phyloP scores from a whole-genome alignment of 257 asterid species.

The Solanum rostratum region DNA sequence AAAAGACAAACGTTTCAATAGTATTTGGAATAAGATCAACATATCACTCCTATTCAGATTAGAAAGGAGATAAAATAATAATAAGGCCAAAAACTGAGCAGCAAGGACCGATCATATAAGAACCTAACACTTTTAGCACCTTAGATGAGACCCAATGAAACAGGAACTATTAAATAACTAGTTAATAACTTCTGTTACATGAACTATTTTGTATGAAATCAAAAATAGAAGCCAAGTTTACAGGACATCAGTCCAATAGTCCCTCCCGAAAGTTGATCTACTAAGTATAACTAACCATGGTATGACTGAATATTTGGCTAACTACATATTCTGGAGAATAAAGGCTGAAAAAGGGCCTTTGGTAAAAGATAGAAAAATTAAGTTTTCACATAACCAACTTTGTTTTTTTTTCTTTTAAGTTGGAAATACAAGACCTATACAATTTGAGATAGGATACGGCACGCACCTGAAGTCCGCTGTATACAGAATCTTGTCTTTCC shows the following conservation, averaged over 20 bases:
- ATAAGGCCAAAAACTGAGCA: background rate
- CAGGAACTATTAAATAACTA: background rate
- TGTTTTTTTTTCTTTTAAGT: background rate
- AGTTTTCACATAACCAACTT: background rate
- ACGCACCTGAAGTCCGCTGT: constrained; percentile 76
- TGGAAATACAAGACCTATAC: background rate
- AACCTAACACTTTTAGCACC: background rate
- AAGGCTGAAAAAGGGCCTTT: background rate
- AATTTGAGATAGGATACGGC: background rate
- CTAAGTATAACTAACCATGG: background rate
- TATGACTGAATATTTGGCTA: background rate
- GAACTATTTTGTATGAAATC: background rate
- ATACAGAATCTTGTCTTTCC: constrained; percentile 98
- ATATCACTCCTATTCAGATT: background rate
- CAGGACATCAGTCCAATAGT: background rate
- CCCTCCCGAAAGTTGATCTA: background rate
- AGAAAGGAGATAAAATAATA: background rate
- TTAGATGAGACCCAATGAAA: background rate
- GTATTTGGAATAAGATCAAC: background rate
- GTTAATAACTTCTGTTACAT: background rate
- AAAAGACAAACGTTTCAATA: background rate
- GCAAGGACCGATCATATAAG: background rate
- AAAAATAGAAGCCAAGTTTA: background rate
- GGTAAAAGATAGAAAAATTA: background rate
- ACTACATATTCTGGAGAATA: background rate